Percentiles rank a stretch among this genome's conserved stretches.
Evolutionary conservation across 176 grass and related monocot genomes (phyloP).

Genomic region (Areca catechu): DNA sequence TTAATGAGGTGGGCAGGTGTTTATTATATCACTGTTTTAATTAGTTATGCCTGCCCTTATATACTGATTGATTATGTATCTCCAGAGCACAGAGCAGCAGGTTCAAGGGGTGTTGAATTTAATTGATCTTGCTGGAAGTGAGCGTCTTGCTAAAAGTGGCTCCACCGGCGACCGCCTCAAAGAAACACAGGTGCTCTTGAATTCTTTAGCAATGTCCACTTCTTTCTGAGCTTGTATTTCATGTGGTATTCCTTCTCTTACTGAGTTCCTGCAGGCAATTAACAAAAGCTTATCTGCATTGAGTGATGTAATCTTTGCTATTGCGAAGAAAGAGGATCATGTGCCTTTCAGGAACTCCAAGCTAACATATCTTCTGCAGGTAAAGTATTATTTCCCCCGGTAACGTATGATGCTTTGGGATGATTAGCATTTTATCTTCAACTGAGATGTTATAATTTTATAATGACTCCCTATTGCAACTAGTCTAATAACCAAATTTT

Average conservation of each 20-base stretch:
- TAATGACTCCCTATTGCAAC: no score
- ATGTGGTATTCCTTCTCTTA: not conserved
- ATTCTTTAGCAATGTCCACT: no score
- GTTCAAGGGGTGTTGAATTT: slow-evolving; percentile 76
- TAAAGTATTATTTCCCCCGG: slow-evolving; percentile 6
- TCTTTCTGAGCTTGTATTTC: no score
- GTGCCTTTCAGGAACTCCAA: slow-evolving; percentile 94
- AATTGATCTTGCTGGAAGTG: slow-evolving; percentile 97
- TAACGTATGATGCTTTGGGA: not conserved
- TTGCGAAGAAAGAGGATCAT: slow-evolving; percentile 87
- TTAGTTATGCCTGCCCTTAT: no score
- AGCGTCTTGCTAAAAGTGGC: slow-evolving; percentile 87
- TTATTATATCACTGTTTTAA: not conserved
- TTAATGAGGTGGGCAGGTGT: slow-evolving; percentile 50
- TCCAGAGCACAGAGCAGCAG: slow-evolving; percentile 76
- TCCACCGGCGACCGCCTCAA: slow-evolving; percentile 82
- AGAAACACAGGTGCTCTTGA: slow-evolving; percentile 63
- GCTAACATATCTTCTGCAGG: slow-evolving; percentile 90
- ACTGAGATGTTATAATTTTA: no score
- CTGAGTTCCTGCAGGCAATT: slow-evolving; percentile 36
- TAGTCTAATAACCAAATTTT: not conserved
- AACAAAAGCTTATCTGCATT: slow-evolving; percentile 91
- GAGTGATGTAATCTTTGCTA: slow-evolving; percentile 82
- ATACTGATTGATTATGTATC: not conserved
- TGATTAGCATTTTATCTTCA: no score